A percentile compares a stretch with the other conserved stretches of the same genome.
Conservation (phyloP, 116 monocot species). For the Dioscorea cayenensis region DNA sequence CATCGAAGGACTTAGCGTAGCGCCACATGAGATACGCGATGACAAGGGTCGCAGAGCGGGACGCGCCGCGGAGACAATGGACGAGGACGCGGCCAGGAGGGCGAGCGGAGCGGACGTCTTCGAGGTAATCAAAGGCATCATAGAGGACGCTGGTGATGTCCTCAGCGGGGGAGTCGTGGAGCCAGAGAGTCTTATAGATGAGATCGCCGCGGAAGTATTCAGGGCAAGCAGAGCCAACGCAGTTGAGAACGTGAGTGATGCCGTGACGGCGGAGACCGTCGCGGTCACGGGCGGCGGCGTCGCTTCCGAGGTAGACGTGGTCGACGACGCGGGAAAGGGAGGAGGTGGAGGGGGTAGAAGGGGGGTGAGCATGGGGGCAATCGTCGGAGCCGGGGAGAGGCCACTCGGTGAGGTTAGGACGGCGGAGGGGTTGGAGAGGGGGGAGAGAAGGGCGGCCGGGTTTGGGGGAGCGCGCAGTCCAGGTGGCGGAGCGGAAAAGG, state of each 20-base stretch:
- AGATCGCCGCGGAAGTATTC: constrained; percentile 45
- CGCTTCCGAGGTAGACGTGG: constrained; percentile 45
- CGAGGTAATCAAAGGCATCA: constrained; percentile 51
- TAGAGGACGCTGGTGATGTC: constrained; percentile 47
- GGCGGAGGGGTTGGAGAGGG: constrained; percentile 8
- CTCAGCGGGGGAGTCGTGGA: constrained; percentile 49
- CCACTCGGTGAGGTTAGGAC: constrained; percentile 18
- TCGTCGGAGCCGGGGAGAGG: constrained; percentile 32
- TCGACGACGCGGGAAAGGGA: constrained; percentile 17
- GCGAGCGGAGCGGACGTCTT: constrained; percentile 18
- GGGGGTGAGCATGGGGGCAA: constrained; percentile 1
- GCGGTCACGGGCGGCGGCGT: constrained; percentile 37
- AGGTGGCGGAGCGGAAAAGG: constrained; percentile 36
- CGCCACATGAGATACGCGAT: constrained; percentile 54
- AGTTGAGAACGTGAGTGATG: constrained; percentile 59
- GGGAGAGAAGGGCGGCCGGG: constrained; percentile 22
- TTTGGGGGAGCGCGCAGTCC: constrained; percentile 22
- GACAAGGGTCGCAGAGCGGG: constrained; percentile 43
- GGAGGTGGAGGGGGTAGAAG: constrained; percentile 1
- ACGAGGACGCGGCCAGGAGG: constrained; percentile 20
- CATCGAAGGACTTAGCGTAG: constrained; percentile 25
- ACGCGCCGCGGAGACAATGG: constrained; percentile 32
- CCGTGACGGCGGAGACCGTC: constrained; percentile 36
- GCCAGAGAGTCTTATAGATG: constrained; percentile 37
- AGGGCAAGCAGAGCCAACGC: constrained; percentile 37